Evolutionary conservation across 768 basidiomycete genomes (phyloP).

Genomic region (Multifurca ochricompacta): DNA sequence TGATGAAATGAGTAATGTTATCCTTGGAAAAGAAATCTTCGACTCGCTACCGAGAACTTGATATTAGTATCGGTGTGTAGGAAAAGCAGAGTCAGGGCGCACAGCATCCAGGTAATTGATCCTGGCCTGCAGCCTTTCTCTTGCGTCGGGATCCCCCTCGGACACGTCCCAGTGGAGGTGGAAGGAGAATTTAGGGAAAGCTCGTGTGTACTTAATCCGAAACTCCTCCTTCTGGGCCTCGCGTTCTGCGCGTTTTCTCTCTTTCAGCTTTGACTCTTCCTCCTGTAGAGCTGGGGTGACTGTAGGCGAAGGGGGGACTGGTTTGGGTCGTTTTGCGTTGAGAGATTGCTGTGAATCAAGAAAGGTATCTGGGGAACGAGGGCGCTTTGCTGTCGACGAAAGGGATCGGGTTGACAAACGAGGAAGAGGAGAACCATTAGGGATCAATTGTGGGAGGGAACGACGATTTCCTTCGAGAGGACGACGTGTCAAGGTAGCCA

Average conservation of each 20-base stretch:
- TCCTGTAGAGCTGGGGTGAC: conserved; percentile 7
- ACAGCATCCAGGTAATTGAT: conserved; percentile 73
- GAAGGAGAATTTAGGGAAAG: conserved; percentile 68
- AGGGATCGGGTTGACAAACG: conserved; percentile 8
- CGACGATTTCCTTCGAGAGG: conserved; percentile 19
- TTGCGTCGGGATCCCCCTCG: conserved; percentile 37
- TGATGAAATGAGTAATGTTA: conserved; percentile 78
- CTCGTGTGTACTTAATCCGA: conserved; percentile 29
- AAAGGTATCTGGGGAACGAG: conserved; percentile 19
- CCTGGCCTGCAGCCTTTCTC: conserved; percentile 41
- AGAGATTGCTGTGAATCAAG: conserved; percentile 18
- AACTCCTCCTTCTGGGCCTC: conserved; percentile 21
- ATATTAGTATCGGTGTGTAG: background rate
- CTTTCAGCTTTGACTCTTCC: conserved; percentile 17
- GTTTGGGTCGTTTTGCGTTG: conserved; percentile 14
- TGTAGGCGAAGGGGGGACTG: conserved; percentile 14
- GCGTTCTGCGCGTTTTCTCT: conserved; percentile 18
- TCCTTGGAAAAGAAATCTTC: conserved; percentile 84
- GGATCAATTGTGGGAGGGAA: conserved; percentile 18
- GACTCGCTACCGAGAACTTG: conserved; percentile 46
- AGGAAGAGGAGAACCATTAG: conserved; percentile 15
- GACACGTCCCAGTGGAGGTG: conserved; percentile 69
- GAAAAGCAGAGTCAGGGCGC: conserved; percentile 28
- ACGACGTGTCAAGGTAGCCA: conserved; percentile 19
- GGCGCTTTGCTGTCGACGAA: conserved; percentile 15